A percentile compares a stretch with the other conserved stretches of the same genome.
Evolutionary conservation across 768 basidiomycete species (phyloP).

Genomic region (Lentinula edodes): DNA sequence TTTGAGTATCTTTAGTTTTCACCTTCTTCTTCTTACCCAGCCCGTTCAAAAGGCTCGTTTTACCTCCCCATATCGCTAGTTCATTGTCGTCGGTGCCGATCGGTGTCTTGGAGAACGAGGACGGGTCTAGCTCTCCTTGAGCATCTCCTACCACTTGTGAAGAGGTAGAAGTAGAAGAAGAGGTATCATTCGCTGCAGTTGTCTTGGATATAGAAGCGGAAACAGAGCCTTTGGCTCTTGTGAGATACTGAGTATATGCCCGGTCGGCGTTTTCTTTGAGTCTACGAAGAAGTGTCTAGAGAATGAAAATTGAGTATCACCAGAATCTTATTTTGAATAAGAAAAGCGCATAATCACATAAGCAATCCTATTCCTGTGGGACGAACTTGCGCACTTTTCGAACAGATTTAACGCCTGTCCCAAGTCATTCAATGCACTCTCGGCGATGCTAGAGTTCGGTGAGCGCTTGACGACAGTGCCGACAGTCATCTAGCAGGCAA

Average conservation of each 20-base stretch:
- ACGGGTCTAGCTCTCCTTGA: neutral
- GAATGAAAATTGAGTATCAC: neutral
- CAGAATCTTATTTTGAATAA: neutral
- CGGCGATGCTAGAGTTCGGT: slow-evolving; percentile 43
- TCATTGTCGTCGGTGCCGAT: slow-evolving; percentile 34
- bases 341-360: slow-evolving; percentile 23
- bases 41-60: slow-evolving; percentile 36
- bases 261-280: slow-evolving; percentile 40
- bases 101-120: slow-evolving; percentile 8
- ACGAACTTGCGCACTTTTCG: slow-evolving; percentile 36
- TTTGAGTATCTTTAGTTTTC: slow-evolving; percentile 14
- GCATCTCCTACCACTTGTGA: neutral
- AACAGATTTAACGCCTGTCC: slow-evolving; percentile 41
- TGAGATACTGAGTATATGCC: slow-evolving; percentile 24
- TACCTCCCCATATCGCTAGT: slow-evolving; percentile 51
- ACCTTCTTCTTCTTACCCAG: slow-evolving; percentile 11
- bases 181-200: neutral
- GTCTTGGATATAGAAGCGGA: slow-evolving; percentile 3
- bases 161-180: neutral
- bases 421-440: slow-evolving; percentile 45
- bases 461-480: slow-evolving; percentile 57
- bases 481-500: slow-evolving; percentile 40
- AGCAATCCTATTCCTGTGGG: slow-evolving; percentile 41
- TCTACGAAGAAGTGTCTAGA: slow-evolving; percentile 37
- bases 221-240: slow-evolving; percentile 8